These are phyloP conservation scores for Candida gorgasii DNA, from an alignment of 805 yeast species.

Conservation along the genomic window DNA sequence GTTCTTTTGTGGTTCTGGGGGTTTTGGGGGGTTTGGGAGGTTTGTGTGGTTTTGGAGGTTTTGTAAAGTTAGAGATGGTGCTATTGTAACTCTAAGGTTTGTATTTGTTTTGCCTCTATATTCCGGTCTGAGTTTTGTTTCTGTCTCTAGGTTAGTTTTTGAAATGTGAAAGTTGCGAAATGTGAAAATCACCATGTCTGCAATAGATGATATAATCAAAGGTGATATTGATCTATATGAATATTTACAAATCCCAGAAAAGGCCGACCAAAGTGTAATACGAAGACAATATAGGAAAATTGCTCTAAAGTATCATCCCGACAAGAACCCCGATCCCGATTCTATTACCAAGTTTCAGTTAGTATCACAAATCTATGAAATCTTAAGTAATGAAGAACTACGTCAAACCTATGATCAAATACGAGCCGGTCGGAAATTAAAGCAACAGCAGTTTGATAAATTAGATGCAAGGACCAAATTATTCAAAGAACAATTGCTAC, in stretches of 20 bases:
- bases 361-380: slow-evolving; percentile 31
- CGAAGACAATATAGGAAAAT: slow-evolving; percentile 30
- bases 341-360: slow-evolving; percentile 31
- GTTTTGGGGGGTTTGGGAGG: too few species aligned
- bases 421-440: slow-evolving; percentile 16
- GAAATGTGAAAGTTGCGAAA: slow-evolving; percentile 1
- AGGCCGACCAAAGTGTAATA: slow-evolving; percentile 25
- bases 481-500: slow-evolving; percentile 31
- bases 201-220: slow-evolving; percentile 16
- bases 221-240: slow-evolving; percentile 31
- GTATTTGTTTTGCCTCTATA: neutral
- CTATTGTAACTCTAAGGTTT: neutral
- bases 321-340: slow-evolving; percentile 32
- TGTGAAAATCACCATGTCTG: slow-evolving; percentile 9
- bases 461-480: slow-evolving; percentile 23
- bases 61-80: too few species aligned
- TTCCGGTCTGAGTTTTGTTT: neutral
- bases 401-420: slow-evolving; percentile 33
- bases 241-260: slow-evolving; percentile 23
- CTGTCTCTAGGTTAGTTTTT: neutral
- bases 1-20: neutral
- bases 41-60: too few species aligned
- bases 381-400: slow-evolving; percentile 26
- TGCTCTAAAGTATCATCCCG: slow-evolving; percentile 44
- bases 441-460: slow-evolving; percentile 14